Base-by-base conservation (phyloP, 257 asterid genomes). In the Penstemon newberryi region DNA sequence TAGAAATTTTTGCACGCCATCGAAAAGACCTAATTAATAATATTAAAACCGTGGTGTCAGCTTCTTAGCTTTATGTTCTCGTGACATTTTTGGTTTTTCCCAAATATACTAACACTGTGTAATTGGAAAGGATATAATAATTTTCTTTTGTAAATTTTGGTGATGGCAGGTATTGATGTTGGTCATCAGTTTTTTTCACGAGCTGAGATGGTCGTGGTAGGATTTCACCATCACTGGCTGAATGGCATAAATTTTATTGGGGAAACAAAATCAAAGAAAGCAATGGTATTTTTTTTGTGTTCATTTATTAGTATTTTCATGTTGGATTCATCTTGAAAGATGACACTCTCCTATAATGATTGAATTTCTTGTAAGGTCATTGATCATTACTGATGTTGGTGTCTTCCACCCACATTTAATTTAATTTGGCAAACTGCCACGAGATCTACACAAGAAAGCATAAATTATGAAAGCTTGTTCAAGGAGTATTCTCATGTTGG, bases 171-270 rank as follows among this genome's bases (percentile, higher is more conserved):
- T 65, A 70, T 92, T 66, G 96, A 92, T 65, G 97, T 90, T 53
- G 98, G 98, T 7, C 90, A 87, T 75, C 95, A 92, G 59, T 92
- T 92, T 62, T 85, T 90, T 67, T 92, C 95, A 4, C 83, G 97
- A 53, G 92, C 95, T 3, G 98, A 92, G 86, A 90, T 92, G 97
- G 93, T 83, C 55, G 97, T 79, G 3, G 80, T 88, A n/a, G 97
- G 98, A 12, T 78, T 82, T 66, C 97, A 92, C 72, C 83, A 82
- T 40, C 98, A 92, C 60, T 92, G 98, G 98, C 78, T 92, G 43
- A 85, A 76, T 69, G 98, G 98, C 41, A 92, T 92, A 63, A 87
- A 88, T 68, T 88, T 6, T 69, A 86, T 92, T 44, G 96, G 96
- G 50, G 7, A 66, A 75, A 8, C 5, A 36, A 77, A 66, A 60